A percentile compares a stretch with the other conserved stretches of the same genome.
phyloP scores from a whole-genome alignment of 345 rosid genomes.

The Schrenkiella parvula region DNA sequence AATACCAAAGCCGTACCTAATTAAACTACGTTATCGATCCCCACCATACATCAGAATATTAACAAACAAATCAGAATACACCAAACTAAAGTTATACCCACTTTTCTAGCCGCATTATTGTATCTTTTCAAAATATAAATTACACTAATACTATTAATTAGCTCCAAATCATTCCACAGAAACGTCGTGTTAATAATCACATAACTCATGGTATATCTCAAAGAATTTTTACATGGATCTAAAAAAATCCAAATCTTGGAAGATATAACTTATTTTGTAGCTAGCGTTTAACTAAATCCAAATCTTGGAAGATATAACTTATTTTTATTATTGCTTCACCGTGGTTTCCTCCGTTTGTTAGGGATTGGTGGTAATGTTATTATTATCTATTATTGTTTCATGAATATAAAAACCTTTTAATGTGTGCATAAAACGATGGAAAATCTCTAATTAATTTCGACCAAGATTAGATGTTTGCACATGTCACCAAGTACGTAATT shows the following conservation, averaged over 20 bases:
- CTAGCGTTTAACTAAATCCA: background rate
- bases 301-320: background rate
- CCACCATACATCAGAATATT: slow-evolving; percentile 7
- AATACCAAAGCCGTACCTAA: background rate
- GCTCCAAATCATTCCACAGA: slow-evolving; percentile 4
- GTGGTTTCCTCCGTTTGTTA: background rate
- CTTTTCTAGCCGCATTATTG: slow-evolving; percentile 6
- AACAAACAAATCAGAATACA: background rate
- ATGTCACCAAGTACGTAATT: background rate
- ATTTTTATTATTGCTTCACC: background rate
- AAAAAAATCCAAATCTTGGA: background rate
- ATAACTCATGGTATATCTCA: background rate
- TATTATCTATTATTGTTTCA: background rate
- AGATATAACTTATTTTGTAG: background rate
- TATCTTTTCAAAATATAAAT: background rate
- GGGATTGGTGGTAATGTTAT: background rate
- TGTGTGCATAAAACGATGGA: background rate
- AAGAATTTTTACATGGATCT: background rate
- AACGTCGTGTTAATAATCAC: background rate
- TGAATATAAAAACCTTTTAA: background rate
- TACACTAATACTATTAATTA: background rate
- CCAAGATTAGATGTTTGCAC: slow-evolving; percentile 3
- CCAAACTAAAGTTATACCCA: slow-evolving; percentile 6
- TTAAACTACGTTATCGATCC: slow-evolving; percentile 7
- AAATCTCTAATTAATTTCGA: background rate